Percentiles rank a stretch among this genome's conserved stretches.
Conservation (phyloP, 768 basidiomycete genomes). For the Phlebiopsis gigantea region DNA sequence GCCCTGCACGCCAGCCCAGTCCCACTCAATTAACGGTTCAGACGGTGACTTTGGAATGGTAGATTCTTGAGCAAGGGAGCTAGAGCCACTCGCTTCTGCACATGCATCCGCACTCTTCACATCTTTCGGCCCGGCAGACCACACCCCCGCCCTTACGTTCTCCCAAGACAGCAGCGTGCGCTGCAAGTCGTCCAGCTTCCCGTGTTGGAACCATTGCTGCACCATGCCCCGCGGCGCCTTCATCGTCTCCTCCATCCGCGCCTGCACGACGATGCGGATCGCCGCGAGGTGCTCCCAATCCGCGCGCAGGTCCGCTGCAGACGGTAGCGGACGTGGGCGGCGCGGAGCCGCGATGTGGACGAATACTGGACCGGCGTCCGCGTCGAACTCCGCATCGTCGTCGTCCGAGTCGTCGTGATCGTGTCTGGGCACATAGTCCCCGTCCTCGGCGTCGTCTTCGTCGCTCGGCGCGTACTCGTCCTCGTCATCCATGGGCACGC, state of each 20-base stretch:
- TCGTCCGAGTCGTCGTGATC: background rate
- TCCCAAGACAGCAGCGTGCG: background rate
- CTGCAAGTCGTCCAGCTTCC: background rate
- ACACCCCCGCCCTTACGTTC: background rate
- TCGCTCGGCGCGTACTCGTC: background rate
- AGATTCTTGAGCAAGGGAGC: background rate
- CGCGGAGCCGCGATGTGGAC: background rate
- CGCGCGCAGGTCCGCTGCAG: slow-evolving; percentile 13
- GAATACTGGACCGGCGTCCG: background rate
- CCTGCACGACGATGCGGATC: slow-evolving; percentile 10
- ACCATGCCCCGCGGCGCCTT: background rate
- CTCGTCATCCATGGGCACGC: background rate
- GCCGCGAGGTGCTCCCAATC: slow-evolving; percentile 21
- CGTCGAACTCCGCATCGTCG: background rate
- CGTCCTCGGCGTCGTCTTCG: slow-evolving; percentile 7
- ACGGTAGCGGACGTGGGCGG: background rate
- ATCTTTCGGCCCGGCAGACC: background rate
- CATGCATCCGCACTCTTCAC: background rate
- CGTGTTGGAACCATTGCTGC: background rate
- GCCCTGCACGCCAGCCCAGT: slow-evolving; percentile 25
- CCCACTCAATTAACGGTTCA: slow-evolving; percentile 11
- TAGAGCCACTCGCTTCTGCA: background rate
- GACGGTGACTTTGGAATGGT: background rate
- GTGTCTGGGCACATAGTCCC: slow-evolving; percentile 9
- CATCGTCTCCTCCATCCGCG: background rate